Percentiles rank a stretch among this genome's conserved stretches.
phyloP scores from a whole-genome alignment of 345 rosid species.

The Syzygium aqueum region DNA sequence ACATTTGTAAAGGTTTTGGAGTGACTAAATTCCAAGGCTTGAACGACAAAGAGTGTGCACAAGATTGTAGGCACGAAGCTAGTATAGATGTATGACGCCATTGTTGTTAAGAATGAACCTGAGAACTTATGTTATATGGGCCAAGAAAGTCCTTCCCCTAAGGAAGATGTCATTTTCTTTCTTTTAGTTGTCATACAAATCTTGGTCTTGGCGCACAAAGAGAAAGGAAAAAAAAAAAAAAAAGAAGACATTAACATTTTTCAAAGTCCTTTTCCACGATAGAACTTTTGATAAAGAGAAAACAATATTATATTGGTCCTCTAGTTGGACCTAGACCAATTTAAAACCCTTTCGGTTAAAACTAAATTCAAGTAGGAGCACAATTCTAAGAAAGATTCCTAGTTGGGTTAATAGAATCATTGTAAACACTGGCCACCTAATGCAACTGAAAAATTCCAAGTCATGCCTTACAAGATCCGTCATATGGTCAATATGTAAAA shows the following conservation, averaged over 20 bases:
- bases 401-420: not conserved
- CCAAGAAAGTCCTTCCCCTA: not conserved
- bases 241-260: not conserved
- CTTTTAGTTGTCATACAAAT: not conserved
- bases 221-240: not conserved
- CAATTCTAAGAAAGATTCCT: not conserved
- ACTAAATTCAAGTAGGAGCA: not conserved
- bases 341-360: not conserved
- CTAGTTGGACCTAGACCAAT: not conserved
- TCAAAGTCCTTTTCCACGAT: not conserved
- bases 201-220: not conserved
- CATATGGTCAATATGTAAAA: not conserved
- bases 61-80: not conserved
- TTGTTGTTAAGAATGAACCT: not conserved
- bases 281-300: not conserved
- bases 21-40: not conserved
- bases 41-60: not conserved
- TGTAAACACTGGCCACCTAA: not conserved
- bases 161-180: too few relatives aligned
- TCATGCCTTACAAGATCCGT: not conserved
- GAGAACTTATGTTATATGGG: not conserved
- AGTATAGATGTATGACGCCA: not conserved
- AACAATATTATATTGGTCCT: not conserved
- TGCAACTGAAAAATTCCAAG: not conserved
- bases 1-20: not conserved